Evolutionary conservation across 176 grass and related monocot genomes (phyloP).

Genomic region (Carex scoparia): DNA sequence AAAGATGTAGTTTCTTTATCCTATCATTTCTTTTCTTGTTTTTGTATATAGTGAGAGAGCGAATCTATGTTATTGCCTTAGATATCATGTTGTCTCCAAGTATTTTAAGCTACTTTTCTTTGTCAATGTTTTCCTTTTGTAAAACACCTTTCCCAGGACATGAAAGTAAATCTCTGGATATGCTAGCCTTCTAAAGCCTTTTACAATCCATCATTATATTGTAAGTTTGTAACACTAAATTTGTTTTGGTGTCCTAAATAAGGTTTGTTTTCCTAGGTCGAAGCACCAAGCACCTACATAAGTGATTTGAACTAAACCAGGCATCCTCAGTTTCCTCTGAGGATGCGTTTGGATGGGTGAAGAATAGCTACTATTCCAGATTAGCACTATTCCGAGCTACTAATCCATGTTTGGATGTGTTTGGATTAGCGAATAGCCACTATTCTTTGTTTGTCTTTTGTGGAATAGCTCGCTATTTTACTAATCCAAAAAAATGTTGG

Average conservation of each 20-base stretch:
- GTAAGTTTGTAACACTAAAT: background rate
- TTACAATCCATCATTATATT: background rate
- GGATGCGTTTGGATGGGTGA: too few species aligned
- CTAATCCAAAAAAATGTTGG: too few species aligned
- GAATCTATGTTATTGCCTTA: background rate
- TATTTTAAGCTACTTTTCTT: conserved; percentile 1
- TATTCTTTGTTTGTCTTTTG: too few species aligned
- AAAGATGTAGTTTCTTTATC: conserved; percentile 2
- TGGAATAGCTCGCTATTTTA: too few species aligned
- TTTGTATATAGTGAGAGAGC: background rate
- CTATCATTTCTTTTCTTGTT: background rate
- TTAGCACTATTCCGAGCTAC: too few species aligned
- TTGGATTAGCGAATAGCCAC: too few species aligned
- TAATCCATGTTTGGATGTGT: too few species aligned
- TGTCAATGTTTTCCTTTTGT: background rate
- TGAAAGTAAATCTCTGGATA: background rate
- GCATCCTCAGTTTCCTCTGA: background rate
- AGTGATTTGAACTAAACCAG: background rate
- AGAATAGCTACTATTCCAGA: too few species aligned
- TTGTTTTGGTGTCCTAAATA: background rate
- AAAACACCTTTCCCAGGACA: background rate
- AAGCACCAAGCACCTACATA: background rate
- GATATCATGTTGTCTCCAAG: conserved; percentile 15
- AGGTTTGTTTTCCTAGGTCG: background rate
- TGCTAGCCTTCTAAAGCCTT: background rate